These are phyloP conservation scores for Lagenidium sp. DNA, from an alignment of 352 stramenopile species.

Conservation along the genomic window DNA sequence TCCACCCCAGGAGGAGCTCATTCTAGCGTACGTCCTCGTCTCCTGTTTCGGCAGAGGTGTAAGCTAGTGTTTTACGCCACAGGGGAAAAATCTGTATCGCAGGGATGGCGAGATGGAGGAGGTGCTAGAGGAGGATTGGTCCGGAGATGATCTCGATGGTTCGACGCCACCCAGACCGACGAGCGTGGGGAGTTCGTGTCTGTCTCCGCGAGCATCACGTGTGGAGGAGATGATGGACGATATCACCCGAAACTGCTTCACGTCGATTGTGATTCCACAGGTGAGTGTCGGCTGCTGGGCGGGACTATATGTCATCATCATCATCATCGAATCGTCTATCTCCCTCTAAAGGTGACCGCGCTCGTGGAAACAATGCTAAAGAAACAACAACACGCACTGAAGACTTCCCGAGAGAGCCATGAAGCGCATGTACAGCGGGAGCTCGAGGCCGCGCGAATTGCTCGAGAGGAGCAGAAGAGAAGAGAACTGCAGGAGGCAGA, in stretches of 20 bases:
- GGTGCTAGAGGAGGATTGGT: conserved; percentile 16
- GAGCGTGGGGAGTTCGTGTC: too few relatives aligned
- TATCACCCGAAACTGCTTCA: neutral
- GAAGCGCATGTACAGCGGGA: conserved; percentile 9
- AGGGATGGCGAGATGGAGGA: conserved; percentile 45
- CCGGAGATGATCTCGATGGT: conserved; percentile 3
- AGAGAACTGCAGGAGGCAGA: conserved; percentile 2
- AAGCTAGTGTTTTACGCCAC: too few relatives aligned
- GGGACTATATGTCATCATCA: too few relatives aligned
- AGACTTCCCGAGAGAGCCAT: conserved; percentile 6
- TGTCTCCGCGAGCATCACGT: conserved; percentile 4
- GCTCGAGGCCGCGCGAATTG: neutral
- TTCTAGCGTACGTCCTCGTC: conserved; percentile 11
- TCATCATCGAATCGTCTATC: too few relatives aligned
- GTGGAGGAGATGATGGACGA: neutral
- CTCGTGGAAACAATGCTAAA: neutral
- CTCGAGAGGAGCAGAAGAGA: conserved; percentile 3
- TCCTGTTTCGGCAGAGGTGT: neutral
- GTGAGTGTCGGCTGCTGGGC: too few relatives aligned
- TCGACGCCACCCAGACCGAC: too few relatives aligned
- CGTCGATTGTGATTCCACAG: neutral
- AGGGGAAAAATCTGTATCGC: neutral
- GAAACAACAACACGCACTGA: conserved; percentile 7
- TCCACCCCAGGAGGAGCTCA: conserved; percentile 15
- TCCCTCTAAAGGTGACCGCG: neutral